Conservation (phyloP, 805 yeast species). For the Saccharomycopsis selenospora region DNA sequence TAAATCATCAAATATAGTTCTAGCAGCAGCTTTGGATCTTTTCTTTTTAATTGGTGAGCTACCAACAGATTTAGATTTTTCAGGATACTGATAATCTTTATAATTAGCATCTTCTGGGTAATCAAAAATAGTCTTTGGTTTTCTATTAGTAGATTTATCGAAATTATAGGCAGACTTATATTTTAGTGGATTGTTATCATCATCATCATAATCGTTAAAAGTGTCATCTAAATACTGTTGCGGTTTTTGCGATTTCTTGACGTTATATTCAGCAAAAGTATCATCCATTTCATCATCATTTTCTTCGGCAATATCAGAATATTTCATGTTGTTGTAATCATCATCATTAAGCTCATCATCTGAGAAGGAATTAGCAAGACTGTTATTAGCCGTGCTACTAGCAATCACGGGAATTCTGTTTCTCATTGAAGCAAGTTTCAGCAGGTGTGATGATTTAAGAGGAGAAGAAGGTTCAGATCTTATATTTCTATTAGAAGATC, state of each 20-base stretch:
- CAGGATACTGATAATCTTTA: constrained; percentile 1
- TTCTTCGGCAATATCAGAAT: not conserved
- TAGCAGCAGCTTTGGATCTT: not conserved
- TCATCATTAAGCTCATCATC: not conserved
- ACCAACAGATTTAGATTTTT: constrained; percentile 2
- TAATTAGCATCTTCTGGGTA: not conserved
- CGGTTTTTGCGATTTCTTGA: no score
- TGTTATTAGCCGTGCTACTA: not conserved
- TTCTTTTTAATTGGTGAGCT: constrained; percentile 3
- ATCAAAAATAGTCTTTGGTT: not conserved
- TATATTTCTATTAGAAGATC: not conserved
- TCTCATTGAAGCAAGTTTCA: not conserved
- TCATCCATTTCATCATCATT: not conserved
- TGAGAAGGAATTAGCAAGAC: not conserved
- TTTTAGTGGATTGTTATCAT: constrained; percentile 11
- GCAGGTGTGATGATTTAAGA: not conserved
- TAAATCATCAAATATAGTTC: constrained; percentile 18
- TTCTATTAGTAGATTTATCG: constrained; percentile 11
- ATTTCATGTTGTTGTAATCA: not conserved
- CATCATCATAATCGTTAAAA: not conserved
- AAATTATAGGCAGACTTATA: constrained; percentile 20
- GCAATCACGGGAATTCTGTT: not conserved
- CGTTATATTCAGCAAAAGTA: not conserved
- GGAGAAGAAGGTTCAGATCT: constrained; percentile 1
- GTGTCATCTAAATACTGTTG: no score